phyloP scores from a whole-genome alignment of 805 yeast species.

The Candida boleticola region DNA sequence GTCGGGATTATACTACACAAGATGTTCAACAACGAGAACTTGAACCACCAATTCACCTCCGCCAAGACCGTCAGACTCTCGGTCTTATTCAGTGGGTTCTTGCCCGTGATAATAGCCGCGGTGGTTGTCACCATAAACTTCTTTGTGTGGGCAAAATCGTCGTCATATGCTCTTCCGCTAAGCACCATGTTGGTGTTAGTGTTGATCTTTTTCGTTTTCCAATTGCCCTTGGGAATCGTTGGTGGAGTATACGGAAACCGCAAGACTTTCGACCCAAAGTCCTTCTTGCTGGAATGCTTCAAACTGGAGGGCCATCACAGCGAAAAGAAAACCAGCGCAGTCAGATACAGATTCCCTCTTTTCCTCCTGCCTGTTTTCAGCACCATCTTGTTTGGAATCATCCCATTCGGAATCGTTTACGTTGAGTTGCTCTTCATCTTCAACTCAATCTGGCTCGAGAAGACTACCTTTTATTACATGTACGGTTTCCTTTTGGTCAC shows the following conservation, averaged over 20 bases:
- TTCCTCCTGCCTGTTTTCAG: constrained; percentile 23
- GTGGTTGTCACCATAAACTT: constrained; percentile 57
- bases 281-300: constrained; percentile 6
- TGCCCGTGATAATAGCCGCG: constrained; percentile 49
- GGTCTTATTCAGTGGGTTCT: constrained; percentile 32
- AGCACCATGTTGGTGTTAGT: constrained; percentile 65
- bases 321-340: neutral
- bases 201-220: constrained; percentile 59
- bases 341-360: constrained; percentile 13
- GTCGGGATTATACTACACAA: constrained; percentile 64
- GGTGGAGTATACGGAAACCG: constrained; percentile 63
- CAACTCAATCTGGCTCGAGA: constrained; percentile 77
- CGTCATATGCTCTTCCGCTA: constrained; percentile 76
- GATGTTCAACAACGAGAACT: constrained; percentile 44
- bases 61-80: constrained; percentile 17
- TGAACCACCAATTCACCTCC: constrained; percentile 21
- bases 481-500: constrained; percentile 75
- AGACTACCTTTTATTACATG: constrained; percentile 73
- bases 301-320: neutral
- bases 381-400: constrained; percentile 57
- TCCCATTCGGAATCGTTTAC: constrained; percentile 79
- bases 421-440: constrained; percentile 73
- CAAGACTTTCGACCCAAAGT: constrained; percentile 19
- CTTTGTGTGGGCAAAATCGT: constrained; percentile 72
- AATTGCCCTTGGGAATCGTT: constrained; percentile 68